A percentile compares a stretch with the other conserved stretches of the same genome.
Conservation (phyloP, 805 yeast species). For the Kockiozyma suomiensis region DNA sequence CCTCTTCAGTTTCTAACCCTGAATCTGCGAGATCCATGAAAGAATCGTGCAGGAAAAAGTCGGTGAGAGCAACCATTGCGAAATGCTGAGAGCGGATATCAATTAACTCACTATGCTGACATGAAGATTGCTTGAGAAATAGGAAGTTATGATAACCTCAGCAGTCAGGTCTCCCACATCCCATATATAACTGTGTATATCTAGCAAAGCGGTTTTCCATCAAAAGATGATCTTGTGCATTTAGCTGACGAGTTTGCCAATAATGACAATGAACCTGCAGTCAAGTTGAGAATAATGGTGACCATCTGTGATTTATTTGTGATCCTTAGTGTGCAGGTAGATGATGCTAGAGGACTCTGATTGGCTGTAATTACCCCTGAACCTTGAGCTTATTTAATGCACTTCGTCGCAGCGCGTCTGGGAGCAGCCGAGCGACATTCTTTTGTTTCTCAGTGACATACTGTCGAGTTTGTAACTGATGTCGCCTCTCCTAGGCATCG, state of each 20-base stretch:
- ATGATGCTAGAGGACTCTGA: constrained; percentile 18
- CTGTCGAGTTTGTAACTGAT: not conserved
- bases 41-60: not conserved
- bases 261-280: too few relatives aligned
- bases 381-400: not conserved
- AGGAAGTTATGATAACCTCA: not conserved
- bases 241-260: too few relatives aligned
- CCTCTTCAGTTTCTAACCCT: not conserved
- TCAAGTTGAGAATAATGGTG: not conserved
- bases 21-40: not conserved
- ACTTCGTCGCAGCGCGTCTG: not conserved
- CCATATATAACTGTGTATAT: too few relatives aligned
- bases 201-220: too few relatives aligned
- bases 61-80: not conserved
- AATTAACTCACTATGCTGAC: not conserved
- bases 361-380: not conserved
- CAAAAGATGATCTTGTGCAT: too few relatives aligned
- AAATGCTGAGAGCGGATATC: not conserved
- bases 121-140: not conserved
- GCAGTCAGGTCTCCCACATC: too few relatives aligned
- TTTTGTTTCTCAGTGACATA: not conserved
- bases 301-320: not conserved
- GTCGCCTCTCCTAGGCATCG: not conserved
- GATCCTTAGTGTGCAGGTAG: not conserved
- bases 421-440: not conserved